Evolutionary conservation across 179 eudicot species (phyloP).

Genomic region (Nepenthes alata): DNA sequence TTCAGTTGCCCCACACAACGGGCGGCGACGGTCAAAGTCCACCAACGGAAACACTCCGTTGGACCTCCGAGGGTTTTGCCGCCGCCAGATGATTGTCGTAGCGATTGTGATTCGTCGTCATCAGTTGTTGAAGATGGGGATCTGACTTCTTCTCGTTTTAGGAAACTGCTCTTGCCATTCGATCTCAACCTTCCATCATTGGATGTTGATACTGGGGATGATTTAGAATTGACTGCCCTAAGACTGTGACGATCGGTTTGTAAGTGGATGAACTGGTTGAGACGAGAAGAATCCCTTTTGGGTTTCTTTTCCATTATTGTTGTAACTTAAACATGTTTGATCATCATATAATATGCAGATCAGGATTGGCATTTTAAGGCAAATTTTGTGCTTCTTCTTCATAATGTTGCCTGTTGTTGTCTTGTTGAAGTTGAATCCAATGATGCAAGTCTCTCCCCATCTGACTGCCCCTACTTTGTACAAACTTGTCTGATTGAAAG

Average conservation of each 20-base stretch:
- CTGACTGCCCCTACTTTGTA: background rate
- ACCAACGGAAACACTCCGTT: constrained; percentile 1
- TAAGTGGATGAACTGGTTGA: no score
- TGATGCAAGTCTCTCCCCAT: background rate
- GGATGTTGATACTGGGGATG: constrained; percentile 8
- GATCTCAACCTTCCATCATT: constrained; percentile 8
- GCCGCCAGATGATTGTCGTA: constrained; percentile 4
- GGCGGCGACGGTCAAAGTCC: background rate
- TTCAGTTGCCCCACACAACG: constrained; percentile 9
- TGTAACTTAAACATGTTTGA: background rate
- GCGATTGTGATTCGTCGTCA: constrained; percentile 13
- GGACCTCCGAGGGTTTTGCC: background rate
- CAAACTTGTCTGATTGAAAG: background rate
- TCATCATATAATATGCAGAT: background rate
- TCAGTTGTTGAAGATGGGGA: constrained; percentile 11
- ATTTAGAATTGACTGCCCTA: constrained; percentile 11
- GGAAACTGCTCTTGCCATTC: constrained; percentile 5
- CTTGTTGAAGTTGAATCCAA: background rate
- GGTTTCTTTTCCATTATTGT: background rate
- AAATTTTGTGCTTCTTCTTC: background rate
- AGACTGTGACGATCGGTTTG: background rate
- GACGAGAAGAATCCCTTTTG: background rate
- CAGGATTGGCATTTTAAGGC: background rate
- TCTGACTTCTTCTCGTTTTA: constrained; percentile 4
- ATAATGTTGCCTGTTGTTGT: background rate